These are phyloP conservation scores for Paracoccidioides lutzii DNA, from an alignment of 2,329 filamentous ascomycete species.

Conservation along the genomic window DNA sequence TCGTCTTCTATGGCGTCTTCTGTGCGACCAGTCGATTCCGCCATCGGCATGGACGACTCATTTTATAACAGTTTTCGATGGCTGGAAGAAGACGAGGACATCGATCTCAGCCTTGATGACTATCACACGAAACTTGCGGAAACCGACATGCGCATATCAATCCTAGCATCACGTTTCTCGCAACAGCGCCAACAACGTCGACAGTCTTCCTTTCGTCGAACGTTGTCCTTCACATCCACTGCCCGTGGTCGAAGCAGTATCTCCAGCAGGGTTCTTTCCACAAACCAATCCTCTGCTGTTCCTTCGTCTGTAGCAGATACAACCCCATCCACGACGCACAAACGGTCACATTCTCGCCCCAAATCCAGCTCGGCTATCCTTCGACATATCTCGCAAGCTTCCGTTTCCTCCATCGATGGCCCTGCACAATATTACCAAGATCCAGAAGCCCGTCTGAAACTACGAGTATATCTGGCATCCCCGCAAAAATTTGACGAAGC, in stretches of 20 bases:
- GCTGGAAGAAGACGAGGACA: constrained; percentile 58
- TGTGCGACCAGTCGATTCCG: constrained; percentile 20
- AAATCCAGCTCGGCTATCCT: constrained; percentile 36
- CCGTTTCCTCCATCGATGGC: constrained; percentile 49
- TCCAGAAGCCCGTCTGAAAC: constrained; percentile 71
- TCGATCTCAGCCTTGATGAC: constrained; percentile 59
- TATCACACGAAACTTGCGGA: constrained; percentile 53
- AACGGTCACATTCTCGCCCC: constrained; percentile 29
- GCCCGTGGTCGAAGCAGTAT: constrained; percentile 37
- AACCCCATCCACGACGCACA: constrained; percentile 17
- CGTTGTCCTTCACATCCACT: constrained; percentile 58
- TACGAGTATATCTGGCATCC: constrained; percentile 74
- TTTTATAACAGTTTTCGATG: constrained; percentile 58
- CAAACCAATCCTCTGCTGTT: constrained; percentile 34
- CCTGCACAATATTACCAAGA: constrained; percentile 77
- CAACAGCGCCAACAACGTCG: constrained; percentile 5
- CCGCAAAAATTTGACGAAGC: constrained; percentile 94
- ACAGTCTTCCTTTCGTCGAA: constrained; percentile 3
- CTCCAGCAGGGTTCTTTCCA: constrained; percentile 23
- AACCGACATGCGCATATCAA: constrained; percentile 35
- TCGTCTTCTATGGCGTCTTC: constrained; percentile 16
- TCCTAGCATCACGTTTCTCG: constrained; percentile 14
- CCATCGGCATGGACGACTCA: constrained; percentile 37
- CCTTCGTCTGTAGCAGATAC: constrained; percentile 16
- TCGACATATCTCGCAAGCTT: constrained; percentile 41